These are phyloP conservation scores for Hymenoscyphus fructigenus DNA, from an alignment of 2,329 filamentous ascomycete genomes.

Conservation along the genomic window DNA sequence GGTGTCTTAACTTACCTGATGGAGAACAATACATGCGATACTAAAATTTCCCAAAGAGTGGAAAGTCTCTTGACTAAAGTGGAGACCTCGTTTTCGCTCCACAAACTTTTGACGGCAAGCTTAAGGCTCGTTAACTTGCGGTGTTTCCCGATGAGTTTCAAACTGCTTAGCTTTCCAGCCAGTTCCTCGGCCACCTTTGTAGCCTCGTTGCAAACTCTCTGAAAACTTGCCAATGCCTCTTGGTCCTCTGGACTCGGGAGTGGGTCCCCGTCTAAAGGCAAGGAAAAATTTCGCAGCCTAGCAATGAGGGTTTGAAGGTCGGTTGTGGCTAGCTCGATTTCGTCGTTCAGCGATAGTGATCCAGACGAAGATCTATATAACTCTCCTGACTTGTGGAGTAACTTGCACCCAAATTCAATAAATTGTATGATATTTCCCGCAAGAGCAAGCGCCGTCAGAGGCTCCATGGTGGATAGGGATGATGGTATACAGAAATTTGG, in stretches of 20 bases:
- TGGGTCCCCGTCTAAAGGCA: not conserved
- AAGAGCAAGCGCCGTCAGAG: slow-evolving; percentile 14
- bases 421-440: slow-evolving; percentile 14
- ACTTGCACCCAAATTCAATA: slow-evolving; percentile 9
- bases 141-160: too few relatives aligned
- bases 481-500: too few relatives aligned
- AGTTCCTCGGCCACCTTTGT: too few relatives aligned
- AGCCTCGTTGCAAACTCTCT: too few relatives aligned
- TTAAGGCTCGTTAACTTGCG: too few relatives aligned
- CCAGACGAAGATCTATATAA: slow-evolving; percentile 12
- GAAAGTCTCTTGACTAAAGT: not conserved
- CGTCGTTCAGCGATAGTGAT: slow-evolving; percentile 1
- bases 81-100: slow-evolving; percentile 9
- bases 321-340: slow-evolving; percentile 9
- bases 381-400: slow-evolving; percentile 1
- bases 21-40: slow-evolving; percentile 9
- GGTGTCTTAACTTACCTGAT: slow-evolving; percentile 8
- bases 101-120: not conserved
- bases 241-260: not conserved
- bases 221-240: not conserved
- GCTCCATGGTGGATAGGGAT: slow-evolving; percentile 1
- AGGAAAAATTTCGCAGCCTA: not conserved
- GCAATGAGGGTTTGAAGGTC: slow-evolving; percentile 3
- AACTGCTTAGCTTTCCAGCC: too few relatives aligned
- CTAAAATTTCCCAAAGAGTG: not conserved